A percentile compares a stretch with the other conserved stretches of the same genome.
These are phyloP conservation scores for Begonia peltatifolia DNA, from an alignment of 306 rosid genomes.

Conservation along the genomic window DNA sequence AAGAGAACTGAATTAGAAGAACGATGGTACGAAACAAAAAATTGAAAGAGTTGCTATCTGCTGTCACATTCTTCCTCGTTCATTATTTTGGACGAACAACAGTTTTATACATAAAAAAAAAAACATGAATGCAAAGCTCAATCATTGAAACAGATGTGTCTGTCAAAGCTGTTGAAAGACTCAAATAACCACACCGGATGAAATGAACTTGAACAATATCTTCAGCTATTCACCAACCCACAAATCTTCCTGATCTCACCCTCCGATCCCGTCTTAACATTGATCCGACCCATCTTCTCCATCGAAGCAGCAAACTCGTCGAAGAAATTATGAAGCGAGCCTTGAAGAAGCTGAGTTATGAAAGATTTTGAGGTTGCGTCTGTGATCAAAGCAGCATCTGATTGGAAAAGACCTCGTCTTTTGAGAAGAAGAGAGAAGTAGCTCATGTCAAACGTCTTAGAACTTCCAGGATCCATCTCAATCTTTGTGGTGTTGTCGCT, in stretches of 20 bases:
- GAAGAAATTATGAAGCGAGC: constrained; percentile 35
- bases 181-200: neutral
- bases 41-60: no score
- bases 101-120: no score
- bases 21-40: no score
- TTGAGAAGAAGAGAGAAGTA: constrained; percentile 45
- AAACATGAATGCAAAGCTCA: no score
- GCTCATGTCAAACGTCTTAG: constrained; percentile 58
- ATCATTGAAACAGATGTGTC: no score
- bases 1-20: no score
- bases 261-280: constrained; percentile 54
- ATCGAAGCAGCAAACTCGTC: constrained; percentile 46
- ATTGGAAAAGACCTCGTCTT: constrained; percentile 60
- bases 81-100: no score
- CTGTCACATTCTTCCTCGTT: no score
- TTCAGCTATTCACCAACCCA: constrained; percentile 19
- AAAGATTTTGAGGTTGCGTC: constrained; percentile 30
- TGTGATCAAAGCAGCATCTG: constrained; percentile 59
- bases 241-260: constrained; percentile 84
- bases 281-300: constrained; percentile 67
- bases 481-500: constrained; percentile 37
- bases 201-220: constrained; percentile 12
- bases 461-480: constrained; percentile 95
- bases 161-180: no score
- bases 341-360: constrained; percentile 33